These are phyloP conservation scores for Pichia gijzeniarum DNA, from an alignment of 805 yeast species.

Conservation along the genomic window DNA sequence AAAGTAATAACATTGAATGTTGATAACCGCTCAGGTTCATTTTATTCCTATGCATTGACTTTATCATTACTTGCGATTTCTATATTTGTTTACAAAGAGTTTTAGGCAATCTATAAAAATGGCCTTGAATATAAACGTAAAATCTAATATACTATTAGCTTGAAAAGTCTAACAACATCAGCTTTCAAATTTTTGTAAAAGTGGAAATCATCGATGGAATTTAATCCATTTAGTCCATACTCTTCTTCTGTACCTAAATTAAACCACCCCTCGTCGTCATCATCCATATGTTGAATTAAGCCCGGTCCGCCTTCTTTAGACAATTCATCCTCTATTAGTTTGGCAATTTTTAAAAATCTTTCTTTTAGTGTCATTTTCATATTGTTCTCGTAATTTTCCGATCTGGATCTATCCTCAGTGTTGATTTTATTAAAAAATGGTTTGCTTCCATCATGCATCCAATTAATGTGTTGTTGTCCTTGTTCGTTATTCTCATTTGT, in stretches of 20 bases:
- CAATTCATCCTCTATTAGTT: slow-evolving; percentile 11
- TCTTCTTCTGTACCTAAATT: slow-evolving; percentile 19
- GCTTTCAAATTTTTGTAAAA: slow-evolving; percentile 21
- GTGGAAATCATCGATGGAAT: slow-evolving; percentile 22
- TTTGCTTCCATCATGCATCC: too few species aligned
- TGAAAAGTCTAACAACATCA: slow-evolving; percentile 20
- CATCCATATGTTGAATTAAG: slow-evolving; percentile 6
- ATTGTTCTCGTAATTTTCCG: not conserved
- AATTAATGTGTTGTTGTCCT: too few species aligned
- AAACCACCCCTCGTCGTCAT: slow-evolving; percentile 19
- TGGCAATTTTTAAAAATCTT: slow-evolving; percentile 3
- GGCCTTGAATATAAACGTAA: not conserved
- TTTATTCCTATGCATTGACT: slow-evolving; percentile 1
- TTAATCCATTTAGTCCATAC: not conserved
- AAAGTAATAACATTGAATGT: slow-evolving; percentile 1
- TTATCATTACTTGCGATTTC: not conserved
- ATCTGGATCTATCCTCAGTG: too few species aligned
- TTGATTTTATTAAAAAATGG: too few species aligned
- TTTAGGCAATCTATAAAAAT: not conserved
- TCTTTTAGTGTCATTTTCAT: slow-evolving; percentile 2
- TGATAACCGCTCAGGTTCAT: not conserved
- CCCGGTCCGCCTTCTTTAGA: slow-evolving; percentile 4
- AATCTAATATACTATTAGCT: slow-evolving; percentile 5
- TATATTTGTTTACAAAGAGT: not conserved
- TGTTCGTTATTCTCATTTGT: too few species aligned